Evolutionary conservation across 169 alveolate species (phyloP).

Genomic region (Plasmodium ovale): DNA sequence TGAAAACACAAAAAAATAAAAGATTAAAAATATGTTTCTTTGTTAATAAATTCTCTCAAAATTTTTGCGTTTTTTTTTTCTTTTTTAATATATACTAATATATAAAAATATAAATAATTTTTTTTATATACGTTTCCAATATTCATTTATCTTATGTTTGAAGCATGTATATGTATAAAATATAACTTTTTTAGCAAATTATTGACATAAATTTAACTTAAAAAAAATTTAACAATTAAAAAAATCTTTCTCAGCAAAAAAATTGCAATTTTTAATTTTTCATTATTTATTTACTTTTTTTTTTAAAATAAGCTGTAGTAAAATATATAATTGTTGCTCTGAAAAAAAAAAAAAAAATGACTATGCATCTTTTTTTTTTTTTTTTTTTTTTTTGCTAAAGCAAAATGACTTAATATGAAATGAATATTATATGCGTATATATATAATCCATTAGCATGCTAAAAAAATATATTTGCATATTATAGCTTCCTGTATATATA

Average conservation of each 20-base stretch:
- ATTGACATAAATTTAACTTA: constrained; percentile 10
- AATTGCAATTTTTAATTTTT: background rate
- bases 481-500: too few species aligned
- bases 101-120: background rate
- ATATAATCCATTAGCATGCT: too few species aligned
- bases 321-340: constrained; percentile 1
- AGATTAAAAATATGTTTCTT: background rate
- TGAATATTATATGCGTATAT: background rate
- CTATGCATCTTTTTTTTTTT: too few species aligned
- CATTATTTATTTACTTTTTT: constrained; percentile 1
- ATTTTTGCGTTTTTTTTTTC: background rate
- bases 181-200: background rate
- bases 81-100: too few species aligned
- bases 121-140: background rate
- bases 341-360: constrained; percentile 6
- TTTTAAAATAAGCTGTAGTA: background rate
- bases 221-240: background rate
- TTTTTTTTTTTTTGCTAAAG: constrained; percentile 12
- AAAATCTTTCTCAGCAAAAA: background rate
- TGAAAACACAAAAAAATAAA: background rate
- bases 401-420: background rate
- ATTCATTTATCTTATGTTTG: background rate
- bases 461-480: too few species aligned
- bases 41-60: background rate
- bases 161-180: background rate